Evolutionary conservation across 140 eudicot genomes (phyloP).

Genomic region (Erigeron philadelphicus): DNA sequence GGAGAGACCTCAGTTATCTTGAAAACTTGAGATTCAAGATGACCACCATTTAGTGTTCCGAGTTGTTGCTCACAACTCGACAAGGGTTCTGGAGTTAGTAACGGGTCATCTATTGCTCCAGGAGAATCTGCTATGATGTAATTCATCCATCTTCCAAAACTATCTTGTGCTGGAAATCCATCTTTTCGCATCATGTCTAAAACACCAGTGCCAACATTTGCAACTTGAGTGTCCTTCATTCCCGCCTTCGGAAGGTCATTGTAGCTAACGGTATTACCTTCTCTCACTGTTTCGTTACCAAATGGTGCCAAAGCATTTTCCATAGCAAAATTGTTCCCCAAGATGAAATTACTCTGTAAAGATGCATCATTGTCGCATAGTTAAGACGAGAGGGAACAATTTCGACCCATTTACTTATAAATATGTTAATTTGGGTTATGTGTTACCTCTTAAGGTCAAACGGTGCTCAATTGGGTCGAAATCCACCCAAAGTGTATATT

Average conservation of each 20-base stretch:
- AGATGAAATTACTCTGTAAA: conserved; percentile 31
- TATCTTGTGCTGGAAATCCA: conserved; percentile 57
- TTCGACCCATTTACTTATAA: conserved; percentile 8
- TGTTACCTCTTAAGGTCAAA: conserved; percentile 5
- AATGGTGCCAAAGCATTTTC: conserved; percentile 21
- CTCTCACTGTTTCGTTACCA: conserved; percentile 28
- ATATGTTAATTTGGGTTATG: neutral
- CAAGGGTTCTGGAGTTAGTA: conserved; percentile 40
- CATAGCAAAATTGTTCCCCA: conserved; percentile 28
- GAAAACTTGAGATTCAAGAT: conserved; percentile 41
- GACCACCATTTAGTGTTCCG: conserved; percentile 26
- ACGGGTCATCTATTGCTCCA: conserved; percentile 41
- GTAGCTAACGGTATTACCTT: conserved; percentile 23
- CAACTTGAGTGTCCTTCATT: conserved; percentile 29
- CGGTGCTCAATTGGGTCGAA: neutral
- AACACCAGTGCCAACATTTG: conserved; percentile 28
- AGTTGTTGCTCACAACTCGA: conserved; percentile 34
- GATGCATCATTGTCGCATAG: neutral
- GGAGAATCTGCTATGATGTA: conserved; percentile 62
- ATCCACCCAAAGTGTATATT: neutral
- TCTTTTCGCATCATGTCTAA: conserved; percentile 36
- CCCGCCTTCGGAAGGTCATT: conserved; percentile 32
- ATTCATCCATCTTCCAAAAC: conserved; percentile 81
- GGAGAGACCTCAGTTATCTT: conserved; percentile 76
- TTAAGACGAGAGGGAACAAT: conserved; percentile 3